Base-by-base conservation (phyloP, 345 rosid genomes). In the Microthlaspi erraticum region DNA sequence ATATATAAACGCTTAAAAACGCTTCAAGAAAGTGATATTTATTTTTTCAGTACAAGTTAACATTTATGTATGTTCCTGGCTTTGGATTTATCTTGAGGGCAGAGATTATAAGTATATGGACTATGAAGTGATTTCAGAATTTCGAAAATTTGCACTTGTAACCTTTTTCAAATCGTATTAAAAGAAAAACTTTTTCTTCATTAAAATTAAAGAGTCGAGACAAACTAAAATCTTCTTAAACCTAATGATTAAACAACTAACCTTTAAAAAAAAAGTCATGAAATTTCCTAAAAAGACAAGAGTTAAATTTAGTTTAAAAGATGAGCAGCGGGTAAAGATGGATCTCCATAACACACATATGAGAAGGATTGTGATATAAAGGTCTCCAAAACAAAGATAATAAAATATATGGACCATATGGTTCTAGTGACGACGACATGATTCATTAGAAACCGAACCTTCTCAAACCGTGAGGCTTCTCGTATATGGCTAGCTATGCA, bases 1-100 rank as follows among this genome's bases (percentile, higher is more conserved):
- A 10, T 36, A 6, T 36, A 10, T 52, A n/a, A n/a, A n/a, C n/a
- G n/a, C 73, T 85, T 1, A 86, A 54, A 61, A 84, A 53, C 49
- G 88, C 84, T 1, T 70, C 71, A 10, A 9, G 66, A 48, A 63
- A 69, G 49, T 76, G 66, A 68, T 38, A 0, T 55, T 54, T 46
- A 23, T 20, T 43, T 32, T n/a, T 52, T 17, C 1, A 4, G 1
- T 23, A 23, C 26, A 23, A 1, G 42, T 12, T 8, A 8, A 9
- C n/a, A 20, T 43, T 38, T 46, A 55, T 29, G 60, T 56, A 37
- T 64, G 55, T 33, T 51, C 18, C 13, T n/a, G 32, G 5, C 10
- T 16, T 64, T 49, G 23, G 33, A 32, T 34, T 56, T 7, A n/a
- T 29, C 31, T 42, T 29, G 32, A 14, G 36, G 50, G 5, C 6